Conservation (phyloP, 345 rosid genomes). For the Gossypium bickii region DNA sequence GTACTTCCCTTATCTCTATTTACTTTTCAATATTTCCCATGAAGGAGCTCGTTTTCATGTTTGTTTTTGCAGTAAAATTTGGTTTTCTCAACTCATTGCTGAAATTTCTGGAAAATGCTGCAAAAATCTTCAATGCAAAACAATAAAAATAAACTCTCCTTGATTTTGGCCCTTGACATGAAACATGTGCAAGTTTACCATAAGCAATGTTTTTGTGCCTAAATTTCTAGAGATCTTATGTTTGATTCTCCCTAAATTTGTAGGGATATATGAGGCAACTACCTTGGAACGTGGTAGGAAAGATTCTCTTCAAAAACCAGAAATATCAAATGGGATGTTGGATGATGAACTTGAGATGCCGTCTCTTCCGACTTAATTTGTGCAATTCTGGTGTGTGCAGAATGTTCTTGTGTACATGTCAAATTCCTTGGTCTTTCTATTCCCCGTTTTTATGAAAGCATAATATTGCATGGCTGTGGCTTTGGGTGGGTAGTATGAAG, state of each 20-base stretch:
- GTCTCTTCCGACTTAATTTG: conserved; percentile 53
- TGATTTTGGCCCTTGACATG: neutral
- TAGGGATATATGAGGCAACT: conserved; percentile 80
- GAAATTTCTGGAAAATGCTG: neutral
- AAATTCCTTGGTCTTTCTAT: neutral
- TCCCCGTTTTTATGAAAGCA: neutral
- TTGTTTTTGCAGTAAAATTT: conserved; percentile 3
- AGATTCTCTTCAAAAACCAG: conserved; percentile 46
- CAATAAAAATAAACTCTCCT: neutral
- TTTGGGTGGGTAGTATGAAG: neutral
- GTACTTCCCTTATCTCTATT: neutral
- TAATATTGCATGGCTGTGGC: neutral
- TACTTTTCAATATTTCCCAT: neutral
- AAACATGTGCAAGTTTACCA: neutral
- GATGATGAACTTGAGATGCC: conserved; percentile 50
- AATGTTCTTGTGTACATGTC: neutral
- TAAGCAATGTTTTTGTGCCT: neutral
- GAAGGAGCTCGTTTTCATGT: neutral
- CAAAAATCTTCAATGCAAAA: neutral
- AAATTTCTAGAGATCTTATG: neutral
- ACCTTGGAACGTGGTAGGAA: conserved; percentile 62
- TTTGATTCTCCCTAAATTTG: conserved; percentile 13
- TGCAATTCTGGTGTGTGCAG: neutral
- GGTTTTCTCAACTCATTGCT: neutral
- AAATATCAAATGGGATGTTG: conserved; percentile 43